Evolutionary conservation across 176 grass and related monocot genomes (phyloP).

Genomic region (maize (Zea mays)): Zm-B73-REFERENCE-NAM-5.0 NC_050104.1:145741001-145741500

Average conservation of each 20-base stretch:
- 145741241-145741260: slow-evolving; percentile 87
- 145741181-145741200: neutral
- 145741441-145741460: neutral
- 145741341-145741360: slow-evolving; percentile 68
- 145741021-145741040: too few relatives aligned
- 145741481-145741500: slow-evolving; percentile 90
- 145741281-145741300: slow-evolving; percentile 66
- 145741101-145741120: neutral
- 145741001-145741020: too few relatives aligned
- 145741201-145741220: slow-evolving; percentile 28
- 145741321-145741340: slow-evolving; percentile 66
- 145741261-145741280: slow-evolving; percentile 94
- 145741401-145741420: neutral
- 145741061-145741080: too few relatives aligned
- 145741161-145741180: slow-evolving; percentile 2
- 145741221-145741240: slow-evolving; percentile 65
- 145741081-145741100: too few relatives aligned
- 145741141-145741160: neutral
- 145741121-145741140: neutral
- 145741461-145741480: slow-evolving; percentile 43
- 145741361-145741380: slow-evolving; percentile 24
- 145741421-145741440: neutral
- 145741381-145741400: neutral
- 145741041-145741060: too few relatives aligned
- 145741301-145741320: slow-evolving; percentile 74